A percentile compares a stretch with the other conserved stretches of the same genome.
phyloP scores from a whole-genome alignment of 2,329 filamentous ascomycete genomes.

The Domatiomyces catenatus region DNA sequence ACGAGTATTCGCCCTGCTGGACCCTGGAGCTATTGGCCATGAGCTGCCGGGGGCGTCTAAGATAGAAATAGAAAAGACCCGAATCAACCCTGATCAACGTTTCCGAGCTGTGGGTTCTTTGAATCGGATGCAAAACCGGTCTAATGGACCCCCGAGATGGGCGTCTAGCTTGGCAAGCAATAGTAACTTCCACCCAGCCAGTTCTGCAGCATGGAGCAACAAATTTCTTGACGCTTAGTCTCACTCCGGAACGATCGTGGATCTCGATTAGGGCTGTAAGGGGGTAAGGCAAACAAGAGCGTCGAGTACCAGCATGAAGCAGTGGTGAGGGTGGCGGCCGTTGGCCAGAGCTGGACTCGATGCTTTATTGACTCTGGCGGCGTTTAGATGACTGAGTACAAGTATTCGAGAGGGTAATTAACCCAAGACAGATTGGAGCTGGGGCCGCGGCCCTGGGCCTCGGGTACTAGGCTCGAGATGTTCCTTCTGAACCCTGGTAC shows the following conservation, averaged over 20 bases:
- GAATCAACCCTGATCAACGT: background rate
- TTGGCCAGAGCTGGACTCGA: background rate
- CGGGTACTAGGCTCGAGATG: background rate
- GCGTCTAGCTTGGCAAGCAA: background rate
- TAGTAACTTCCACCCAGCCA: background rate
- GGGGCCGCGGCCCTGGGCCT: background rate
- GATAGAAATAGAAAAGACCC: background rate
- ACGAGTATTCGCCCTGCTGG: too few relatives aligned
- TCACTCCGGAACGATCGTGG: background rate
- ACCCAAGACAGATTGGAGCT: background rate
- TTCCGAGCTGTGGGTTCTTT: background rate
- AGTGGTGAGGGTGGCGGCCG: background rate
- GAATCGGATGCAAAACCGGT: background rate
- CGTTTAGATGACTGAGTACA: background rate
- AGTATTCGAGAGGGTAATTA: background rate
- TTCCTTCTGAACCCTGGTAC: background rate
- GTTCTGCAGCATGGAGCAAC: background rate
- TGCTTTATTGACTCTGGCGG: background rate
- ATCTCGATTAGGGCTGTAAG: background rate
- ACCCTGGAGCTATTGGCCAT: background rate
- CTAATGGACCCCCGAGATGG: background rate
- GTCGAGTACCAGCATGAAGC: background rate
- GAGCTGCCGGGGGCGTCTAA: background rate
- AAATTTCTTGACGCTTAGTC: background rate
- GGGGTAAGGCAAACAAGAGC: background rate